Evolutionary conservation across 257 asterid genomes (phyloP).

Genomic region (Parsonsia alboflavescens): DNA sequence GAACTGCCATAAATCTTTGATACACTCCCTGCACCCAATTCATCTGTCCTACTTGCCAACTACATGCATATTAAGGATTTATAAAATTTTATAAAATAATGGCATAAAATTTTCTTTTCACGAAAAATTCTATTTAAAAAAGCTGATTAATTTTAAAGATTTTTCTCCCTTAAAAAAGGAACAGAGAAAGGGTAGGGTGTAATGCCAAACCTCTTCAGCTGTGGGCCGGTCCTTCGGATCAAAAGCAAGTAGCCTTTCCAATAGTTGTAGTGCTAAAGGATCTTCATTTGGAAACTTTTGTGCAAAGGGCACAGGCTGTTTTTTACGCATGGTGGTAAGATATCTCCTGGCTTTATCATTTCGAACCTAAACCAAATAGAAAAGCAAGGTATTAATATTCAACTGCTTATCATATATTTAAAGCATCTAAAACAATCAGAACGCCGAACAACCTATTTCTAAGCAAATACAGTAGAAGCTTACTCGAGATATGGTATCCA

Average conservation of each 20-base stretch:
- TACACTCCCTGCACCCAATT: not conserved
- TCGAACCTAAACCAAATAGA: conserved; percentile 50
- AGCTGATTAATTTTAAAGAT: not conserved
- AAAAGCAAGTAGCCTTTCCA: conserved; percentile 74
- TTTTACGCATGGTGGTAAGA: conserved; percentile 76
- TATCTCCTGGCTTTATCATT: conserved; percentile 89
- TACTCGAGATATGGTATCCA: conserved; percentile 76
- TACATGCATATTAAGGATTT: too few relatives aligned
- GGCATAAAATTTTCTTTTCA: too few relatives aligned
- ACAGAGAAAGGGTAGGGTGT: not conserved
- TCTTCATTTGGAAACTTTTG: conserved; percentile 80
- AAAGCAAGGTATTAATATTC: conserved; percentile 5
- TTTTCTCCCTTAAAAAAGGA: not conserved
- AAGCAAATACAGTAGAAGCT: conserved; percentile 19
- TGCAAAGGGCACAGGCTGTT: conserved; percentile 56
- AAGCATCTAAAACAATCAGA: not conserved
- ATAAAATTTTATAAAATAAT: too few relatives aligned
- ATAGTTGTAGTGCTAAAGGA: conserved; percentile 64
- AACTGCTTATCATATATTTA: not conserved
- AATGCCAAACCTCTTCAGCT: conserved; percentile 65
- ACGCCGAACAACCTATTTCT: not conserved
- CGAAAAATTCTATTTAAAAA: too few relatives aligned
- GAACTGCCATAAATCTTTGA: not conserved
- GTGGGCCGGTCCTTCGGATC: conserved; percentile 89
- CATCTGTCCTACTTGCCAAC: too few relatives aligned